Evolutionary conservation across 1,284 basidiomycete genomes (phyloP).

Genomic region (Trichosporon sp.): DNA sequence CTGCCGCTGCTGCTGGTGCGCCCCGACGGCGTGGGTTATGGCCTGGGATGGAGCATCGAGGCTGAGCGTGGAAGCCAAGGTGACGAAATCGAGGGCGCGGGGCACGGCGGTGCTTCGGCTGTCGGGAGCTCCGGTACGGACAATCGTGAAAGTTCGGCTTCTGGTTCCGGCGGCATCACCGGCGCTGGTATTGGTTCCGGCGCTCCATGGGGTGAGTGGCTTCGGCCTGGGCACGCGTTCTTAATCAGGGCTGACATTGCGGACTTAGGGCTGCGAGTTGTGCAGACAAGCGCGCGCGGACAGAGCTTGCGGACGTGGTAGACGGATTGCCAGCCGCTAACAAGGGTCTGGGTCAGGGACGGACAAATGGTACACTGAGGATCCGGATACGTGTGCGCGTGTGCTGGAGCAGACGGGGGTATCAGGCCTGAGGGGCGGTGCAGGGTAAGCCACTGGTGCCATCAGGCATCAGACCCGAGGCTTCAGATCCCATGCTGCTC

Average conservation of each 20-base stretch:
- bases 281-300: constrained; percentile 11
- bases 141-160: not conserved
- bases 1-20: constrained; percentile 29
- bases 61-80: constrained; percentile 8
- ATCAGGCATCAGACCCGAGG: not conserved
- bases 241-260: constrained; percentile 15
- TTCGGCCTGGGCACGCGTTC: not conserved
- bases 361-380: not conserved
- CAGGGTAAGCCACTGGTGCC: not conserved
- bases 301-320: constrained; percentile 3
- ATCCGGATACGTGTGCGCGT: constrained; percentile 3
- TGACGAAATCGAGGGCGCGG: not conserved
- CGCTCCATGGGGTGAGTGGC: constrained; percentile 10
- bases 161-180: not conserved
- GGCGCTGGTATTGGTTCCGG: constrained; percentile 3
- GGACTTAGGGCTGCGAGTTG: constrained; percentile 14
- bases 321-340: not conserved
- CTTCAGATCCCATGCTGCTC: not conserved
- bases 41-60: constrained; percentile 27
- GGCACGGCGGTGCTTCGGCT: not conserved
- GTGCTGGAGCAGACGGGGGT: not conserved
- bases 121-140: not conserved
- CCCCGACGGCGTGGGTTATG: constrained; percentile 27
- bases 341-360: not conserved
- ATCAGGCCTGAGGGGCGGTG: not conserved